Percentiles rank a stretch among this genome's conserved stretches.
These are phyloP conservation scores for Exophiala calicioides DNA, from an alignment of 2,329 filamentous ascomycete genomes.

Conservation along the genomic window DNA sequence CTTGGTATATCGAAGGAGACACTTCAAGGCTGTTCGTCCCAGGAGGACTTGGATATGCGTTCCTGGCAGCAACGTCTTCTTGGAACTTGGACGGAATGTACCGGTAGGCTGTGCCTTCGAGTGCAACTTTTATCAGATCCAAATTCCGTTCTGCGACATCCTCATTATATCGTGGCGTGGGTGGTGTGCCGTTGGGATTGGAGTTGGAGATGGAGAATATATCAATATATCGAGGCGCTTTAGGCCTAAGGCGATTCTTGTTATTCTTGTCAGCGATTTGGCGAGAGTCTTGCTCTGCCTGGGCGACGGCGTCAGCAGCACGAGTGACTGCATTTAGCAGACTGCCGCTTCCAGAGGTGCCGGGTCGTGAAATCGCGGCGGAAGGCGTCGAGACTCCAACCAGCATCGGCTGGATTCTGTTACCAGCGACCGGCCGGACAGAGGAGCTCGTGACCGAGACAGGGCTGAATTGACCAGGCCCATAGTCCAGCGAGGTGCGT, in stretches of 20 bases:
- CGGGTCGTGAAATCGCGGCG: constrained; percentile 20
- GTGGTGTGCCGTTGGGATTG: constrained; percentile 2
- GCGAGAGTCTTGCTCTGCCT: constrained; percentile 19
- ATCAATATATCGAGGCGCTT: constrained; percentile 27
- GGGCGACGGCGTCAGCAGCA: constrained; percentile 25
- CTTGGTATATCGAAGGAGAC: constrained; percentile 6
- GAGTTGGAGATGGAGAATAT: constrained; percentile 27
- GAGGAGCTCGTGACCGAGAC: constrained; percentile 1
- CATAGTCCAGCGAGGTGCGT: constrained; percentile 4
- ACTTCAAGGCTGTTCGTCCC: background rate
- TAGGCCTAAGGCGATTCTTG: constrained; percentile 11
- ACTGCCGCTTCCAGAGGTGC: constrained; percentile 28
- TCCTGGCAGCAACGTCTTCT: constrained; percentile 30
- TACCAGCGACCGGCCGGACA: constrained; percentile 1
- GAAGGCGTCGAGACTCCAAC: constrained; percentile 21
- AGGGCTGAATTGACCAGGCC: constrained; percentile 6
- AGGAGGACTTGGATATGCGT: constrained; percentile 23
- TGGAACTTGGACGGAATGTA: constrained; percentile 27
- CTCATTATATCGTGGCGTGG: constrained; percentile 28
- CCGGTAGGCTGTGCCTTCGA: constrained; percentile 16
- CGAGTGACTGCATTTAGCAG: constrained; percentile 28
- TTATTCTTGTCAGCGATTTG: constrained; percentile 12
- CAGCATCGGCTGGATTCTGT: constrained; percentile 19
- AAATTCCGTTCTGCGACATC: constrained; percentile 29
- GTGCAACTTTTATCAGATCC: constrained; percentile 18